phyloP scores from a whole-genome alignment of 164 flowering plant genomes.

The Magnolia changhungtana region DNA sequence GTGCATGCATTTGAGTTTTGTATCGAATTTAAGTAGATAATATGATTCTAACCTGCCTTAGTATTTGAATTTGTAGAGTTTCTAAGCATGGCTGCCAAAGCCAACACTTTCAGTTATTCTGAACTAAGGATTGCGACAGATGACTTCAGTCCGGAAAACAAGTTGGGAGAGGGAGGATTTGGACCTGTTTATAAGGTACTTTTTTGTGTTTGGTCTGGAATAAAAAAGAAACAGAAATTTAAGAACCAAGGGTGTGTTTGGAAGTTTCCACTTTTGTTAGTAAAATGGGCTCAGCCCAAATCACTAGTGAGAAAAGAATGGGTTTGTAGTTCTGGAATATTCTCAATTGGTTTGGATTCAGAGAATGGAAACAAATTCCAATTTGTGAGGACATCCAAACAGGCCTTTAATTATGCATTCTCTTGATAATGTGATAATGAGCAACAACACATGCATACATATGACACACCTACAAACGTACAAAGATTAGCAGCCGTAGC shows the following conservation, averaged over 20 bases:
- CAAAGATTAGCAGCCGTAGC: not conserved
- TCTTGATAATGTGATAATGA: not conserved
- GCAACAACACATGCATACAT: not conserved
- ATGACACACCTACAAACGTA: not conserved
- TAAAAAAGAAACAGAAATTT: not conserved
- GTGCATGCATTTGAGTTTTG: no score
- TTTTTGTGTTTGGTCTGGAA: not conserved
- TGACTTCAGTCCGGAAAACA: constrained; percentile 60
- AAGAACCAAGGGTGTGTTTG: not conserved
- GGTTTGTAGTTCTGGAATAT: not conserved
- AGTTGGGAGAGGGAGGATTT: constrained; percentile 93
- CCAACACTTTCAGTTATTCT: constrained; percentile 60
- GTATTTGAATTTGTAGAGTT: constrained; percentile 40
- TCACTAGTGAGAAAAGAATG: not conserved
- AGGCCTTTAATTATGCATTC: not conserved
- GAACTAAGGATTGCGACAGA: constrained; percentile 67
- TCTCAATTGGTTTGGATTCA: not conserved
- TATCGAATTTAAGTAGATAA: no score
- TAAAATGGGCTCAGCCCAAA: not conserved
- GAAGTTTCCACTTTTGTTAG: not conserved
- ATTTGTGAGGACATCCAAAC: not conserved
- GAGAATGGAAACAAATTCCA: not conserved
- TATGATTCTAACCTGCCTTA: not conserved
- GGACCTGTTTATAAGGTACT: constrained; percentile 81
- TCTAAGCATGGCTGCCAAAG: constrained; percentile 49